These are phyloP conservation scores for Stemphylium beticola DNA, from an alignment of 2,329 filamentous ascomycete genomes.

Conservation along the genomic window DNA sequence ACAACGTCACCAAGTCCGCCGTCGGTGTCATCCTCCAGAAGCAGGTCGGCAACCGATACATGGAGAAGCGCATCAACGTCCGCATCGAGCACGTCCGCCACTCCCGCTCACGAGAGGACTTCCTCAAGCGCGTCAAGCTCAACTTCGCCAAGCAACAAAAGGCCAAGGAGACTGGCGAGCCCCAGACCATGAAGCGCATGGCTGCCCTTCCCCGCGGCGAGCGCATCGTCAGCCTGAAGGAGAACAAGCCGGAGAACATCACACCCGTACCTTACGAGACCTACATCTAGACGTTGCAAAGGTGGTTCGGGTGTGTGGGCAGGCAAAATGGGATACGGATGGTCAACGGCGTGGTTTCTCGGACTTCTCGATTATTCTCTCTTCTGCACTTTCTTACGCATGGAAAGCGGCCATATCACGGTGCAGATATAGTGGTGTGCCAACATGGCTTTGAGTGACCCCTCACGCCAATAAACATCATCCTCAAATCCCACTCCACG, in stretches of 20 bases:
- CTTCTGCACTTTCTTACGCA: conserved; percentile 49
- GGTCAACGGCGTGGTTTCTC: conserved; percentile 50
- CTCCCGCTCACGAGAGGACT: conserved; percentile 95
- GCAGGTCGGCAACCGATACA: conserved; percentile 98
- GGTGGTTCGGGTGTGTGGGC: conserved; percentile 31
- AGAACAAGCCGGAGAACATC: conserved; percentile 89
- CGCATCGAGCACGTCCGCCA: conserved; percentile 95
- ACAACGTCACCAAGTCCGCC: conserved; percentile 98
- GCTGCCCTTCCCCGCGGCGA: conserved; percentile 80
- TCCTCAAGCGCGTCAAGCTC: conserved; percentile 93
- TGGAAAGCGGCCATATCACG: conserved; percentile 46
- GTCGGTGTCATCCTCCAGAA: conserved; percentile 98
- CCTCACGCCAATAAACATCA: conserved; percentile 46
- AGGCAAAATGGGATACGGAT: conserved; percentile 49
- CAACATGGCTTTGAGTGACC: conserved; percentile 45
- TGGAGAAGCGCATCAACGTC: conserved; percentile 99
- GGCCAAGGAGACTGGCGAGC: conserved; percentile 87
- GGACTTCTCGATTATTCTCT: conserved; percentile 48
- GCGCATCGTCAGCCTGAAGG: conserved; percentile 77
- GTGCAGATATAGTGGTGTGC: conserved; percentile 45
- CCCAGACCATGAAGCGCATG: conserved; percentile 92
- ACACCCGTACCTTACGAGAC: conserved; percentile 96
- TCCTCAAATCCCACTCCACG: conserved; percentile 29
- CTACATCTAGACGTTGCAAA: conserved; percentile 75
- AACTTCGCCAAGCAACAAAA: conserved; percentile 92